phyloP scores from a whole-genome alignment of 495 filamentous ascomycete species.

The Penicillium crystallinum region DNA sequence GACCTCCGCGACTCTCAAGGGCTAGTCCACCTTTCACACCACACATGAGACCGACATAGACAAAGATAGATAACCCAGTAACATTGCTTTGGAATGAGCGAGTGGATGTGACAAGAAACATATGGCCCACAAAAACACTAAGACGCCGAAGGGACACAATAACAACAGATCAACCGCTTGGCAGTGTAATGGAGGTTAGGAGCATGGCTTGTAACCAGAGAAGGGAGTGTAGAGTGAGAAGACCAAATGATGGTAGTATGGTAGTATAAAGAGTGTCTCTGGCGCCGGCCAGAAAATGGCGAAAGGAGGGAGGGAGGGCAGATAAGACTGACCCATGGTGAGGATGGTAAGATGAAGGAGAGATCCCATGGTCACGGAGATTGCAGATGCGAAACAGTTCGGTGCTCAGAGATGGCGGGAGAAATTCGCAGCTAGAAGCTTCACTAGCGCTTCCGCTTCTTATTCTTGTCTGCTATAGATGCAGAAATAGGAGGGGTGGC shows the following conservation, averaged over 20 bases:
- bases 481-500: constrained; percentile 28
- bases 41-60: constrained; percentile 10
- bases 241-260: constrained; percentile 1
- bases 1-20: neutral
- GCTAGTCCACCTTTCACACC: constrained; percentile 1
- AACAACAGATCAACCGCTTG: constrained; percentile 24
- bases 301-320: constrained; percentile 14
- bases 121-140: constrained; percentile 15
- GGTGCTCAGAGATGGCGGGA: neutral
- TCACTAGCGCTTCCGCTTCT: constrained; percentile 65
- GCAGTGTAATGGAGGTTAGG: constrained; percentile 24
- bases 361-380: neutral
- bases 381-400: neutral
- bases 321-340: constrained; percentile 3
- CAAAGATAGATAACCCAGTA: constrained; percentile 12
- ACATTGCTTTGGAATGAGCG: constrained; percentile 23
- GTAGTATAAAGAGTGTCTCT: constrained; percentile 21
- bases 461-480: constrained; percentile 52
- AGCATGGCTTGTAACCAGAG: constrained; percentile 9
- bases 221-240: constrained; percentile 21
- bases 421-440: neutral
- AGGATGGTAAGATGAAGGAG: constrained; percentile 6
- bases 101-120: constrained; percentile 18
- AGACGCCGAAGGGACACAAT: constrained; percentile 17
- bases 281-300: neutral